phyloP scores from a whole-genome alignment of 2,329 filamentous ascomycete genomes.

The Akanthomyces lecanii region DNA sequence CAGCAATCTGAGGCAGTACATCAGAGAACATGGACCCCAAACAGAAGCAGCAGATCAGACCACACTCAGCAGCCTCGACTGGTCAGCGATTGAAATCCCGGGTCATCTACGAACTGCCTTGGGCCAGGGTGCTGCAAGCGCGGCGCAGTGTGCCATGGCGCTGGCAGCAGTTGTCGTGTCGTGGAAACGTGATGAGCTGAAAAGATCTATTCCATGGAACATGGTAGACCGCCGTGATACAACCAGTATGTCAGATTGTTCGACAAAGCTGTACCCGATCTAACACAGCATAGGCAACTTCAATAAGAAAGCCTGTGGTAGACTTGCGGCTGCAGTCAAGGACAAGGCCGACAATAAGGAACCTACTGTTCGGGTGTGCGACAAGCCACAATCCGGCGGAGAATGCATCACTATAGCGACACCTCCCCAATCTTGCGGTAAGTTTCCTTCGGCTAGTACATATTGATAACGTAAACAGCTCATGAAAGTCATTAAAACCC shows the following conservation, averaged over 20 bases:
- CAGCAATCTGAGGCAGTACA: background rate
- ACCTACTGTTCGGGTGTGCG: background rate
- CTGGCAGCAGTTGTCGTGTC: background rate
- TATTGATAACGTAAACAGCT: background rate
- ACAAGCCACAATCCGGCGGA: background rate
- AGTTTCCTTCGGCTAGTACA: background rate
- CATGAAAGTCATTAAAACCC: background rate
- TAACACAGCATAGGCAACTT: background rate
- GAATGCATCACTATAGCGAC: background rate
- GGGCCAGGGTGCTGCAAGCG: background rate
- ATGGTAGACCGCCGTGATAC: background rate
- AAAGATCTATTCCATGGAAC: background rate
- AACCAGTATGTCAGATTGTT: background rate
- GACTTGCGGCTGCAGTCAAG: background rate
- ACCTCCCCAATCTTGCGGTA: background rate
- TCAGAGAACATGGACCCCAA: background rate
- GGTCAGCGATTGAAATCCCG: background rate
- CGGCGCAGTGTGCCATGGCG: constrained; percentile 1
- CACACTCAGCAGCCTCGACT: background rate
- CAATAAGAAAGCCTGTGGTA: background rate
- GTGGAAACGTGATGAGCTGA: background rate
- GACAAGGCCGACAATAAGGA: background rate
- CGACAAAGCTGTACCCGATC: background rate
- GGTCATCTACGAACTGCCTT: background rate
- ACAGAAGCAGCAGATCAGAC: background rate